Percentiles rank a stretch among this genome's conserved stretches.
Conservation (phyloP, 228 moss, liverwort and hornwort species). For the Sphagnum fallax region DNA sequence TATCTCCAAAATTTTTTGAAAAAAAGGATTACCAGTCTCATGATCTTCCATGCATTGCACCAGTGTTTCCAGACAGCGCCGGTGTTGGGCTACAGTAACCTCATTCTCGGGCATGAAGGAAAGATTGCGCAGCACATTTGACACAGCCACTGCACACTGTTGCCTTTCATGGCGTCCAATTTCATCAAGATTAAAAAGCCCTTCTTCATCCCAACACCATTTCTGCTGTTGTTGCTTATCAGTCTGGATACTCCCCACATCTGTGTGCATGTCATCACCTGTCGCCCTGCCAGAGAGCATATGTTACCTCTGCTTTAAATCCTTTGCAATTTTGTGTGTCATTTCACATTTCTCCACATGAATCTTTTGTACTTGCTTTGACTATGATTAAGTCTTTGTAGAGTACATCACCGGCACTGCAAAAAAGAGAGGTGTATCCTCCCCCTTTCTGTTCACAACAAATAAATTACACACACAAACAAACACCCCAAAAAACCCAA, state of each 20-base stretch:
- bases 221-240: slow-evolving; percentile 40
- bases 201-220: slow-evolving; percentile 99
- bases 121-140: slow-evolving; percentile 83
- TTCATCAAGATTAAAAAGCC: slow-evolving; percentile 89
- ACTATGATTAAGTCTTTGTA: too few species aligned
- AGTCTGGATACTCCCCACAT: slow-evolving; percentile 22
- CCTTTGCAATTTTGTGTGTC: background rate
- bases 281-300: slow-evolving; percentile 30
- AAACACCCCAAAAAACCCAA: too few species aligned
- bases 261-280: slow-evolving; percentile 36
- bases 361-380: too few species aligned
- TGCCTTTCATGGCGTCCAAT: slow-evolving; percentile 82
- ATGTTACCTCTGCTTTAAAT: background rate
- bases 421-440: too few species aligned
- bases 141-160: slow-evolving; percentile 86
- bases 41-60: slow-evolving; percentile 80
- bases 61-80: slow-evolving; percentile 61
- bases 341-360: background rate
- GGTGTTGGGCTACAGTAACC: slow-evolving; percentile 72
- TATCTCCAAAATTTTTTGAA: too few species aligned
- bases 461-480: too few species aligned
- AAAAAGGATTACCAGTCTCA: slow-evolving; percentile 36
- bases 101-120: slow-evolving; percentile 96
- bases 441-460: too few species aligned
- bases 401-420: too few species aligned